Conservation (phyloP, 345 rosid genomes). For the Viola odorata region DNA sequence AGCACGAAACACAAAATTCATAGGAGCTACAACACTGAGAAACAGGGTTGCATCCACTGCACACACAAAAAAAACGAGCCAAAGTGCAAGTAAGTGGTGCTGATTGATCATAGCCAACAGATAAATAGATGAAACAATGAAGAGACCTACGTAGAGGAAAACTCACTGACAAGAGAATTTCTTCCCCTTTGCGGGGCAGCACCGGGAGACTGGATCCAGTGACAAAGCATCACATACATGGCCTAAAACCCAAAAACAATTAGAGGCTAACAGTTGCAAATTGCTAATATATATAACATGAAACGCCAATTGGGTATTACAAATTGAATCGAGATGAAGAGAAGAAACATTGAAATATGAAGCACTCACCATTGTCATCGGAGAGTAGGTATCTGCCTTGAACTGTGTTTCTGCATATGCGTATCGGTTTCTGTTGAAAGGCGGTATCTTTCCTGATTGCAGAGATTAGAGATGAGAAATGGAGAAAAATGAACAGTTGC, state of each 20-base stretch:
- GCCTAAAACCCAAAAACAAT: constrained; percentile 34
- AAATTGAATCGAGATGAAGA: background rate
- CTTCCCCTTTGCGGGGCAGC: constrained; percentile 78
- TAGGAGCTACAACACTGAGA: constrained; percentile 81
- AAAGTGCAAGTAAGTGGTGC: background rate
- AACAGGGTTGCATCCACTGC: constrained; percentile 73
- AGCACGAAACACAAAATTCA: constrained; percentile 91
- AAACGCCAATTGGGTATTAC: background rate
- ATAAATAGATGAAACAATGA: background rate
- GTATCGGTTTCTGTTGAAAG: constrained; percentile 33
- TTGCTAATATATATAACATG: background rate
- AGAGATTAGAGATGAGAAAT: background rate
- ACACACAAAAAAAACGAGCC: constrained; percentile 15
- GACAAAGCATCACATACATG: constrained; percentile 84
- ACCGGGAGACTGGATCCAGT: constrained; percentile 63
- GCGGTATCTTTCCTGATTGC: constrained; percentile 49
- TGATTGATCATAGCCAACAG: background rate
- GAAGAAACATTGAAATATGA: background rate
- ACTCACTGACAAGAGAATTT: constrained; percentile 95
- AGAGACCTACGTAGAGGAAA: constrained; percentile 14
- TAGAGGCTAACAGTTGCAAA: background rate
- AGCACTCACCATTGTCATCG: constrained; percentile 60
- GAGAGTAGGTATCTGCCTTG: constrained; percentile 85
- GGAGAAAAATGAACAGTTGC: background rate
- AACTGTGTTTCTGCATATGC: constrained; percentile 61